Conservation (phyloP, 108 stramenopile species). For the Cyclotella distinguenda region DNA sequence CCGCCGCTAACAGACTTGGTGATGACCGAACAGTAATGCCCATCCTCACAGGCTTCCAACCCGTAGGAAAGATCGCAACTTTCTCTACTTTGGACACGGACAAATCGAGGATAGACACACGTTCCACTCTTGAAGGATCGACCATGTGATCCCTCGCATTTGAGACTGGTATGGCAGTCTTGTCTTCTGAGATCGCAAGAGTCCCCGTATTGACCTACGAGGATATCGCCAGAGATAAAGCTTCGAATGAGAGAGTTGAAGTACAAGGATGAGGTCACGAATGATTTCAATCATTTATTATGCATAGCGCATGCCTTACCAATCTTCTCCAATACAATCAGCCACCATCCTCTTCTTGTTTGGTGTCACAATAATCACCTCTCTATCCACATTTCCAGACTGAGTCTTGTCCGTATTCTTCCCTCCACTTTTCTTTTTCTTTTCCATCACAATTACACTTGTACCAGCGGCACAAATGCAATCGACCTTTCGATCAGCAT, state of each 20-base stretch:
- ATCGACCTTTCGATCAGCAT: background rate
- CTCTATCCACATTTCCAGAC: conserved; percentile 17
- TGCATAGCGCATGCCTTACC: conserved; percentile 4
- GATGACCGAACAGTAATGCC: background rate
- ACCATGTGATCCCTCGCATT: background rate
- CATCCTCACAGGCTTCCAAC: background rate
- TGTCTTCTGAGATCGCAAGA: background rate
- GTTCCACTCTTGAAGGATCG: background rate
- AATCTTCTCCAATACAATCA: conserved; percentile 19
- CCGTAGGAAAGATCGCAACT: conserved; percentile 1
- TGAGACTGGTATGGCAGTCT: background rate
- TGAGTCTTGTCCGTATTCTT: conserved; percentile 3
- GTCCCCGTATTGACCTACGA: conserved; percentile 11
- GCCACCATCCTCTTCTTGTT: background rate
- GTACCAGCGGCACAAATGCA: conserved; percentile 7
- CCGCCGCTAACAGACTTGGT: background rate
- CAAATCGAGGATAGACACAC: conserved; percentile 9
- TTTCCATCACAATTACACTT: conserved; percentile 6
- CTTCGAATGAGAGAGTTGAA: background rate
- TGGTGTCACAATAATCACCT: conserved; percentile 9
- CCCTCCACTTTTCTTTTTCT: background rate
- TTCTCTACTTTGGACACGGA: background rate
- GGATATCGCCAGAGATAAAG: conserved; percentile 11
- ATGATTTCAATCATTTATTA: background rate
- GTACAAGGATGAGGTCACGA: background rate